Percentiles rank a stretch among this genome's conserved stretches.
These are phyloP conservation scores for Starmerella apis DNA, from an alignment of 805 yeast genomes.

Conservation along the genomic window DNA sequence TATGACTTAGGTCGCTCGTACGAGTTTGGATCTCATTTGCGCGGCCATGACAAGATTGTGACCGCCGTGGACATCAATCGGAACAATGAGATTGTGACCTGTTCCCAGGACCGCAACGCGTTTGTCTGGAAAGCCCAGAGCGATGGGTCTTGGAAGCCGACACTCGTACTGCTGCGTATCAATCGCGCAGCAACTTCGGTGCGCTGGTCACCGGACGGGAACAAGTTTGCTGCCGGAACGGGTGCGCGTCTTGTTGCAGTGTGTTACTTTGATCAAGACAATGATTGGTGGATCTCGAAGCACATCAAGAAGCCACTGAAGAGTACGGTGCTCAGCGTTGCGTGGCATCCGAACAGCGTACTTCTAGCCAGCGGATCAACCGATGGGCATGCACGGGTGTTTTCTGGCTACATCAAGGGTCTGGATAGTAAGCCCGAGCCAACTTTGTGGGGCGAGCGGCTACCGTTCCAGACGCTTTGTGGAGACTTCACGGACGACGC, in stretches of 20 bases:
- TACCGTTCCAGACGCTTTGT: conserved; percentile 86
- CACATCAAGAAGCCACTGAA: conserved; percentile 92
- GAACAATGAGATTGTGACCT: conserved; percentile 80
- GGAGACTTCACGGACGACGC: conserved; percentile 64
- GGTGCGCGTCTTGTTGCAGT: conserved; percentile 90
- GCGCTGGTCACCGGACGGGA: conserved; percentile 91
- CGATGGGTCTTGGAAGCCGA: conserved; percentile 63
- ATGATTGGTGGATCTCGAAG: conserved; percentile 99
- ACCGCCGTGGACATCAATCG: conserved; percentile 85
- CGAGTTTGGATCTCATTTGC: conserved; percentile 49
- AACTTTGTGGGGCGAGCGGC: conserved; percentile 83
- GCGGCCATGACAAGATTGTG: conserved; percentile 60
- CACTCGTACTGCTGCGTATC: conserved; percentile 83
- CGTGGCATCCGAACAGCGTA: conserved; percentile 92
- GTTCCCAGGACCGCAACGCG: conserved; percentile 96
- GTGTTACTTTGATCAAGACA: conserved; percentile 90
- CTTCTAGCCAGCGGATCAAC: conserved; percentile 84
- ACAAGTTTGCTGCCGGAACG: conserved; percentile 93
- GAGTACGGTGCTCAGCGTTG: conserved; percentile 69
- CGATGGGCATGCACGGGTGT: conserved; percentile 84
- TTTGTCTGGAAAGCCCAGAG: conserved; percentile 81
- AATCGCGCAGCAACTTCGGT: conserved; percentile 92
- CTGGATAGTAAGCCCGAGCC: conserved; percentile 74
- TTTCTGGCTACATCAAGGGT: conserved; percentile 79
- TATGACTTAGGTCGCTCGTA: conserved; percentile 45